Base-by-base conservation (phyloP, 2,329 filamentous ascomycete genomes). In the Fusarium beomiforme region DNA sequence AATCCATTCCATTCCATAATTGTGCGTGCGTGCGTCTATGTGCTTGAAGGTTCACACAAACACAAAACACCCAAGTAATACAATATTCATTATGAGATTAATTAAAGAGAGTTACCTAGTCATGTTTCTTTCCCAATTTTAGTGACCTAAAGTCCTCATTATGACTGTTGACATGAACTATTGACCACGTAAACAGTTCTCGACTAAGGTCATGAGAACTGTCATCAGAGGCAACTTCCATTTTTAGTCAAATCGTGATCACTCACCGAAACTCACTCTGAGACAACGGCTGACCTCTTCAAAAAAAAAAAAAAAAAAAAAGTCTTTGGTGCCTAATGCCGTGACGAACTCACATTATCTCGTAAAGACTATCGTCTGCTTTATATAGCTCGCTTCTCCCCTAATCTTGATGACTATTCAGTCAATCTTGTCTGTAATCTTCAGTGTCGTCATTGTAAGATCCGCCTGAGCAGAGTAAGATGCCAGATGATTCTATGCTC, bases 331-430 rank as follows among this genome's bases (percentile, higher is more conserved):
- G 43, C 21, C 37, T 17, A 50, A 17, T 41, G 50, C 51, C 64
- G 64, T 75, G 73, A 75, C 73, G 66, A 24, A 31, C 64, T 75
- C 73, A 75, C 73, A 71, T 69, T 75, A 44, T 58, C 19, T 42
- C 36, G 42, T 24, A 37, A 26, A 43, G 13, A 36, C 36, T 31
- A 42, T n/a, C 34, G 14, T 14, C 44, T 67, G 44, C 54, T 62
- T 43, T 53, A 72, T 61, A 62, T 59, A 72, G 47, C 34, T 31
- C 44, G 42, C 43, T 57, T 33, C 41, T 59, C n/a, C 49, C 31
- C 47, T 10, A 39, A 65, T 49, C 53, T 49, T 46, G 59, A 65
- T 59, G n/a, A 19, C 26, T 33, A 37, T 39, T 39, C 57, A 58
- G 69, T 67, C 69, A 72, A 36, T 54, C 21, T 14, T 56, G 39